A percentile compares a stretch with the other conserved stretches of the same genome.
phyloP scores from a whole-genome alignment of 768 basidiomycete species.

The Chlorophyllum brunneum region DNA sequence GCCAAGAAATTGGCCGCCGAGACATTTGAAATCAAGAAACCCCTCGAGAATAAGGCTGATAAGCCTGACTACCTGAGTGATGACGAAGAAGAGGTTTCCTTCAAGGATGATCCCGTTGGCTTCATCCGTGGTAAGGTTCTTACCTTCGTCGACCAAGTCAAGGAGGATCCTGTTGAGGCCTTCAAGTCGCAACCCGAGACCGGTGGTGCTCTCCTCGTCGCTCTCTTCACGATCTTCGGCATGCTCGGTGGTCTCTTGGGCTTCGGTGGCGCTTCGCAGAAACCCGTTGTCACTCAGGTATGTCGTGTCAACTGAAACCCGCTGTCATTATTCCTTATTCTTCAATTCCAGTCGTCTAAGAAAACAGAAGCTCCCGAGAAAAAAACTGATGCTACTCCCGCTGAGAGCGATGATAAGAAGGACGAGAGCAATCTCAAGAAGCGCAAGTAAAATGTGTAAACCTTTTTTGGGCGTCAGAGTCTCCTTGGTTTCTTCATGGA shows the following conservation, averaged over 20 bases:
- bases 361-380: conserved; percentile 71
- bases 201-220: conserved; percentile 70
- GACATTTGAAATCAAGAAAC: conserved; percentile 90
- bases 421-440: conserved; percentile 72
- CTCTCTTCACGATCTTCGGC: conserved; percentile 75
- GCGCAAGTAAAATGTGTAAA: conserved; percentile 39
- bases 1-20: conserved; percentile 81
- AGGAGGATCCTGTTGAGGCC: conserved; percentile 72
- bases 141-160: conserved; percentile 75
- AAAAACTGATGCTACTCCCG: conserved; percentile 61
- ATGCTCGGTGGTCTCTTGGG: conserved; percentile 81
- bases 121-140: conserved; percentile 78
- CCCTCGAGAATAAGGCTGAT: conserved; percentile 63
- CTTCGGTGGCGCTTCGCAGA: conserved; percentile 68
- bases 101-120: conserved; percentile 71
- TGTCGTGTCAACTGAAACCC: conserved; percentile 10
- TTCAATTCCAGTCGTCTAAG: conserved; percentile 53
- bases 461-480: conserved; percentile 12
- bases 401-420: conserved; percentile 71
- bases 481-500: neutral
- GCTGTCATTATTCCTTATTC: conserved; percentile 10
- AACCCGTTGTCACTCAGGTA: conserved; percentile 72
- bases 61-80: conserved; percentile 51
- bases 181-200: conserved; percentile 89
- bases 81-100: conserved; percentile 44